A percentile compares a stretch with the other conserved stretches of the same genome.
Conservation (phyloP, 2,329 filamentous ascomycete species). For the Epichloe amarillans region DNA sequence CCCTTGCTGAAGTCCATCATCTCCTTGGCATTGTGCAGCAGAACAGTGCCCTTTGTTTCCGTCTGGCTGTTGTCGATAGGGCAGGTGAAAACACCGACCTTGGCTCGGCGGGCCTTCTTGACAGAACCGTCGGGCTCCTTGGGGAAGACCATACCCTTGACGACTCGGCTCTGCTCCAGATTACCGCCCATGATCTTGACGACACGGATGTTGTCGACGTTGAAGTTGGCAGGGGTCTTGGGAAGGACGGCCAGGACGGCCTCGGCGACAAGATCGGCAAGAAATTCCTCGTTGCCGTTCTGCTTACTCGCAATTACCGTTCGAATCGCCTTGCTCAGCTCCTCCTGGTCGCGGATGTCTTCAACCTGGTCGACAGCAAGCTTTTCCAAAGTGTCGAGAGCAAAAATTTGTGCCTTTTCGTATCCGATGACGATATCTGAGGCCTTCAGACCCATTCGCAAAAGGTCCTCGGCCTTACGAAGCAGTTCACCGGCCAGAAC, state of each 20-base stretch:
- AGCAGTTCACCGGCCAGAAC: slow-evolving; percentile 88
- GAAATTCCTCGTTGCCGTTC: slow-evolving; percentile 78
- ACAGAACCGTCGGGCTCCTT: slow-evolving; percentile 84
- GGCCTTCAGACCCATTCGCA: slow-evolving; percentile 96
- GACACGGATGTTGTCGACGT: slow-evolving; percentile 96
- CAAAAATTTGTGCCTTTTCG: slow-evolving; percentile 84
- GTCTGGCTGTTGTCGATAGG: slow-evolving; percentile 92
- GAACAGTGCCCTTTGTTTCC: slow-evolving; percentile 95
- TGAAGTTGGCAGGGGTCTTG: slow-evolving; percentile 93
- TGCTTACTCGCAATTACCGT: slow-evolving; percentile 97
- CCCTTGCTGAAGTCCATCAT: slow-evolving; percentile 98
- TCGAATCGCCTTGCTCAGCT: slow-evolving; percentile 88
- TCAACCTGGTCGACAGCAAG: slow-evolving; percentile 83
- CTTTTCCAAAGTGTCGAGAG: slow-evolving; percentile 73
- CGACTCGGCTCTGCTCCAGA: slow-evolving; percentile 83
- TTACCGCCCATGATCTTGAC: slow-evolving; percentile 99
- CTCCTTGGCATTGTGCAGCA: slow-evolving; percentile 94
- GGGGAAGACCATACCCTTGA: slow-evolving; percentile 97
- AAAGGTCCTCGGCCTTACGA: slow-evolving; percentile 95
- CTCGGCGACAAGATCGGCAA: slow-evolving; percentile 79
- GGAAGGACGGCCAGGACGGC: slow-evolving; percentile 76
- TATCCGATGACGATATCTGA: slow-evolving; percentile 93
- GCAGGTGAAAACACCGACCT: slow-evolving; percentile 94
- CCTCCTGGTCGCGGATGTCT: slow-evolving; percentile 64
- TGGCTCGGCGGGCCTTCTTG: slow-evolving; percentile 85